These are phyloP conservation scores for Colletotrichum simmondsii DNA, from an alignment of 2,329 filamentous ascomycete genomes.

Conservation along the genomic window DNA sequence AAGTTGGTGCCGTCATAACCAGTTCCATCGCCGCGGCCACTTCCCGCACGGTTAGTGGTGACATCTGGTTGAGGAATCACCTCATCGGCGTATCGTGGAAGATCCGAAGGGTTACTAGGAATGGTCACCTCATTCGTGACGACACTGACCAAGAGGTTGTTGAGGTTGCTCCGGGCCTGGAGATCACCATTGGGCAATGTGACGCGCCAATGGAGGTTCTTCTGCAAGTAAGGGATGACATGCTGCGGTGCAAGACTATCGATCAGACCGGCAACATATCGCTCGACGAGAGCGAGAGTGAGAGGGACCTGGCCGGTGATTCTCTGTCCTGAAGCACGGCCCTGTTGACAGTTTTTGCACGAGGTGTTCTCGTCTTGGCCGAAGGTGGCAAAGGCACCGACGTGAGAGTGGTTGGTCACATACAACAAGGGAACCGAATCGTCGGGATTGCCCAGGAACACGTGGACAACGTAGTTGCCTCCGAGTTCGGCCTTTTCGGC, in stretches of 20 bases:
- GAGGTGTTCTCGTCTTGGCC: constrained; percentile 41
- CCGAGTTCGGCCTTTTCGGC: constrained; percentile 59
- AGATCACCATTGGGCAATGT: constrained; percentile 37
- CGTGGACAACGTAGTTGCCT: constrained; percentile 63
- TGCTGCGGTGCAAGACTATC: constrained; percentile 37
- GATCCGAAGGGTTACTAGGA: constrained; percentile 1
- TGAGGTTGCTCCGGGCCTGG: constrained; percentile 1
- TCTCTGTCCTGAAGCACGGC: constrained; percentile 27
- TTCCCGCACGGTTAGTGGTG: constrained; percentile 19
- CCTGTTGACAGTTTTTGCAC: constrained; percentile 39
- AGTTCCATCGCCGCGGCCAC: constrained; percentile 17
- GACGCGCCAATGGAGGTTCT: constrained; percentile 40
- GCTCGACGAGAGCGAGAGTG: constrained; percentile 42
- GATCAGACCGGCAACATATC: constrained; percentile 38
- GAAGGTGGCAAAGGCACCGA: constrained; percentile 57
- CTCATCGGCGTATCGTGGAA: constrained; percentile 12
- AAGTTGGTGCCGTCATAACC: constrained; percentile 8
- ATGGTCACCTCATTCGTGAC: constrained; percentile 25
- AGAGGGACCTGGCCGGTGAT: constrained; percentile 43
- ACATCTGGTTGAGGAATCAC: constrained; percentile 12
- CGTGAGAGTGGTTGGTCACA: constrained; percentile 53
- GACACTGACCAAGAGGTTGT: constrained; percentile 20
- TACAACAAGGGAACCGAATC: constrained; percentile 55
- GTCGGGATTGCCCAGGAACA: constrained; percentile 60
- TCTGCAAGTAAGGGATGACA: constrained; percentile 41